Evolutionary conservation across 306 rosid genomes (phyloP), one percentile per base, ranked within the genome.

Genomic region (Cicer arietinum): DNA sequence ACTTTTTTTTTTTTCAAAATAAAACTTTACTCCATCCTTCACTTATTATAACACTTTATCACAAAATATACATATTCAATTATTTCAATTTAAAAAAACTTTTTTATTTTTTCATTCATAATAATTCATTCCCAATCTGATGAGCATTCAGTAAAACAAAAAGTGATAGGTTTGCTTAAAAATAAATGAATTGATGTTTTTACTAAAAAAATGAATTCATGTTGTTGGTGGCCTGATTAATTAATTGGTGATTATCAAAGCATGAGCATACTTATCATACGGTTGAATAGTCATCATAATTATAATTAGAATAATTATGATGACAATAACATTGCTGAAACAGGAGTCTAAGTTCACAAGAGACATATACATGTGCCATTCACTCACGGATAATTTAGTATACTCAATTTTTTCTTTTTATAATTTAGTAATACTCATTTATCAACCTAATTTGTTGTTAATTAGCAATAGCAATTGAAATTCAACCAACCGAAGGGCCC

Each of bases 331-430:
- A 63, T 39, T 60, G 66, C n/a, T 57, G 42, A 76, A 45, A 75
- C 71, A 67, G 62, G 35, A 77, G 66, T 52, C 61, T n/a, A 22
- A 56, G 30, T 64, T 84, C 16, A 67, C 39, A 56, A 75, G 73
- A 78, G 77, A 85, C 88, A 85, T 37, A 70, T 51, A 71, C 88
- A 81, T 85, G 83, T 78, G 88, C 46, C 50, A 7, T 52, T 79
- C 74, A 81, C 81, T 81, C 74, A 74, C 65, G n/a, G 30, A 73
- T 44, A 73, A 73, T 66, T 67, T 46, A 73, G 69, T 57, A 10
- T 8, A 79, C 70, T 73, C 79, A 73, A 63, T 25, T 25, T 25
- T 25, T 25, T 25, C 3, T 25, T 2, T 2, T 25, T 2, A 25
- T 25, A 3, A 25, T 25, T 25, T 25, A 25, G 35, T 25, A 25